Evolutionary conservation across 2,329 filamentous ascomycete species (phyloP).

Genomic region (Colletotrichum caudatum): DNA sequence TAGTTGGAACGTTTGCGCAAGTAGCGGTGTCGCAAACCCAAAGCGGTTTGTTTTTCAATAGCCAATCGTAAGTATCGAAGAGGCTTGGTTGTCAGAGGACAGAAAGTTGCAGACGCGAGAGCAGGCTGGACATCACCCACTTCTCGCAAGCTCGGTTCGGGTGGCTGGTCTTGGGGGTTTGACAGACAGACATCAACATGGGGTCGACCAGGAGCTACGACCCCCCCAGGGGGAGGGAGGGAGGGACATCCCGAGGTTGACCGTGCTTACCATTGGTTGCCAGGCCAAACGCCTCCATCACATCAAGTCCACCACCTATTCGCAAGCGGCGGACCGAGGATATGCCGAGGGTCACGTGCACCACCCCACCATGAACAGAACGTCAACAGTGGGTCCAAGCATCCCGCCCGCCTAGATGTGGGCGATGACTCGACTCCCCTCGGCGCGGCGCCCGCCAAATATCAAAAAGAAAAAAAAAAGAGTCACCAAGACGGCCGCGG

Average conservation of each 20-base stretch:
- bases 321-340: constrained; percentile 15
- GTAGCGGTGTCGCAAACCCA: not conserved
- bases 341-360: constrained; percentile 28
- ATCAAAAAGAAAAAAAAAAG: constrained; percentile 14
- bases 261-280: constrained; percentile 43
- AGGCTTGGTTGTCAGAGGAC: constrained; percentile 3
- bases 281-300: constrained; percentile 28
- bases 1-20: not conserved
- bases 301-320: not conserved
- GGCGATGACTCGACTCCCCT: constrained; percentile 33
- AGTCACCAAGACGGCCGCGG: constrained; percentile 19
- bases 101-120: constrained; percentile 14
- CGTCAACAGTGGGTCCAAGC: constrained; percentile 17
- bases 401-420: constrained; percentile 22
- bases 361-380: constrained; percentile 25
- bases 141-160: constrained; percentile 39
- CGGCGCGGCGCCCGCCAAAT: constrained; percentile 9
- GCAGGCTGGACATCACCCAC: constrained; percentile 35
- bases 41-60: not conserved
- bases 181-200: constrained; percentile 37
- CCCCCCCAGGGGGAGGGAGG: constrained; percentile 35
- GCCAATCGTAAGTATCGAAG: constrained; percentile 8
- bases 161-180: constrained; percentile 40
- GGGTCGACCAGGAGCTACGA: constrained; percentile 33
- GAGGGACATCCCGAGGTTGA: constrained; percentile 39